Evolutionary conservation across 2,329 filamentous ascomycete species (phyloP).

Genomic region (Plectosphaerella sp.): DNA sequence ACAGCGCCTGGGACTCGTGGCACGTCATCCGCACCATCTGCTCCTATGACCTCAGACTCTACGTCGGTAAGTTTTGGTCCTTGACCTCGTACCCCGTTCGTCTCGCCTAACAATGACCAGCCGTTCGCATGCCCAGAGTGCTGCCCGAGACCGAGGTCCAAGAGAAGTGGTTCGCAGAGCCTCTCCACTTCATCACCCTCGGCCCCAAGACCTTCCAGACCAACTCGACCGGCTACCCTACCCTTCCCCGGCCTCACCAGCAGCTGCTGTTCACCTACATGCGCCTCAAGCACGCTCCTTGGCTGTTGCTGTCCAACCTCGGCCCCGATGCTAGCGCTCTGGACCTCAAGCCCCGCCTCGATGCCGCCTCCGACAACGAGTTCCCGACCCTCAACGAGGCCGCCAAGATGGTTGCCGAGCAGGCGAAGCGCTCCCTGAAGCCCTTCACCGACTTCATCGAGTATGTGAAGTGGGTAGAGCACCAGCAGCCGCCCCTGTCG

Average conservation of each 20-base stretch:
- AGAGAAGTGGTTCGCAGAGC: constrained; percentile 66
- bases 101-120: constrained; percentile 26
- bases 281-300: constrained; percentile 58
- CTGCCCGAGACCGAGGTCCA: constrained; percentile 58
- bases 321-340: constrained; percentile 35
- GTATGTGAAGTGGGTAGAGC: constrained; percentile 81
- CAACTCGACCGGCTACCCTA: constrained; percentile 58
- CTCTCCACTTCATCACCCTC: constrained; percentile 58
- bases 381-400: constrained; percentile 72
- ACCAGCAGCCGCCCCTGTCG: constrained; percentile 64
- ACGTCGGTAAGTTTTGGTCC: constrained; percentile 65
- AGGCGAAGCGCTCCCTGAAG: constrained; percentile 32
- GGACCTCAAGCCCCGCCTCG: constrained; percentile 7
- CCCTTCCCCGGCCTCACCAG: constrained; percentile 58
- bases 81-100: background rate
- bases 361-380: constrained; percentile 35
- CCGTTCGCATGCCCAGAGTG: constrained; percentile 51
- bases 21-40: constrained; percentile 80
- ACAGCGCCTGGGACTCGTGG: constrained; percentile 90
- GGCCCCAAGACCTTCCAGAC: constrained; percentile 48
- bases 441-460: constrained; percentile 50
- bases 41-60: constrained; percentile 77
- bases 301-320: constrained; percentile 59
- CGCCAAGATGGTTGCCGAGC: constrained; percentile 40
- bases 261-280: constrained; percentile 58